A percentile compares a stretch with the other conserved stretches of the same genome.
phyloP scores from a whole-genome alignment of 2,329 filamentous ascomycete species.

The Pseudopyrenochaeta lycopersici region DNA sequence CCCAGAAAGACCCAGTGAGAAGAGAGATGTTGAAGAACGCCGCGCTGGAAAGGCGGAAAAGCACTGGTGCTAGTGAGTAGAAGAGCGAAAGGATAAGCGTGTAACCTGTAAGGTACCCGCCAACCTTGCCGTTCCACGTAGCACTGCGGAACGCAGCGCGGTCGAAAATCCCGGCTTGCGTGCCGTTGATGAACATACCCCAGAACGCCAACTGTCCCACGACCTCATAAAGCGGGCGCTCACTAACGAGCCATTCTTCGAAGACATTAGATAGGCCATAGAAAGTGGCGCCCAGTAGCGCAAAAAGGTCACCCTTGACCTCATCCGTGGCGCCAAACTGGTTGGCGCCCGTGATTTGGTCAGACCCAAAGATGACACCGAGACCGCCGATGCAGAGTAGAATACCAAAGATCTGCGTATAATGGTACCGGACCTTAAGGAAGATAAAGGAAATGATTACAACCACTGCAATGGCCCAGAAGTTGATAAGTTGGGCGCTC shows the following conservation, averaged over 20 bases:
- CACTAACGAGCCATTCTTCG: conserved; percentile 93
- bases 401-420: conserved; percentile 85
- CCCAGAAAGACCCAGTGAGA: conserved; percentile 96
- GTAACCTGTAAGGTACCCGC: conserved; percentile 88
- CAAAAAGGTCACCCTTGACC: conserved; percentile 92
- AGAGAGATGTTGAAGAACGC: conserved; percentile 97
- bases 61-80: conserved; percentile 84
- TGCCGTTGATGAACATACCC: conserved; percentile 89
- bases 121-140: conserved; percentile 62
- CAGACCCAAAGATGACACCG: conserved; percentile 84
- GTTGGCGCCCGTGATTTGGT: conserved; percentile 82
- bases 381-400: conserved; percentile 90
- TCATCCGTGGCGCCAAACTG: conserved; percentile 73
- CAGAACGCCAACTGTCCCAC: conserved; percentile 90
- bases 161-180: conserved; percentile 92
- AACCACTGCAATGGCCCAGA: conserved; percentile 96
- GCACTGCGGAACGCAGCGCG: conserved; percentile 69
- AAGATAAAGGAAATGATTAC: conserved; percentile 84
- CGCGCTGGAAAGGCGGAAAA: conserved; percentile 88
- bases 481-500: conserved; percentile 94
- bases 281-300: conserved; percentile 84
- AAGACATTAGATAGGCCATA: conserved; percentile 92
- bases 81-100: conserved; percentile 85
- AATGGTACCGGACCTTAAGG: conserved; percentile 88
- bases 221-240: conserved; percentile 89